A percentile compares a stretch with the other conserved stretches of the same genome.
Conservation (phyloP, 2,329 filamentous ascomycete species). For the Ambrosiella xylebori region DNA sequence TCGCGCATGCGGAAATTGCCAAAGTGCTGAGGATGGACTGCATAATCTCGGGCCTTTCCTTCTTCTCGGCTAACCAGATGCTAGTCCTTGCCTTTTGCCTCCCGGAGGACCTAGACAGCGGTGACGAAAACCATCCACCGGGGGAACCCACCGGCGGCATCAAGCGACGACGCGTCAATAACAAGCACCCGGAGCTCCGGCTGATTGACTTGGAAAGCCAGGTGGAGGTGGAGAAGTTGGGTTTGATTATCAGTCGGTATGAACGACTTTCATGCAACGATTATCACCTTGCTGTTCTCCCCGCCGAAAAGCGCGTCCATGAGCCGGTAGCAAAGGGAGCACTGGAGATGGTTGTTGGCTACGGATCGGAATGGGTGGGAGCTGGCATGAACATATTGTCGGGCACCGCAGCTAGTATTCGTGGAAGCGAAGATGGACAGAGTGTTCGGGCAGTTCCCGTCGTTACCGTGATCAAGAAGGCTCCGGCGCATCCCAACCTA, state of each 20-base stretch:
- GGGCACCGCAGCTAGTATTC: constrained; percentile 64
- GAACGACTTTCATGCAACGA: constrained; percentile 75
- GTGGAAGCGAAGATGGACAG: constrained; percentile 39
- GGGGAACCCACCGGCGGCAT: constrained; percentile 48
- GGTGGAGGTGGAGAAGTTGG: constrained; percentile 73
- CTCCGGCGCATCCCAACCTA: constrained; percentile 34
- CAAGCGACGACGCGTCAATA: constrained; percentile 51
- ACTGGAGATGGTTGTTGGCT: constrained; percentile 55
- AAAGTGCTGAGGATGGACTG: constrained; percentile 96
- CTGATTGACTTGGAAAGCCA: constrained; percentile 81
- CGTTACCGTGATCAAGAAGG: constrained; percentile 21
- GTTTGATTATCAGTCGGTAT: constrained; percentile 68
- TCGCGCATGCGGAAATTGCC: constrained; percentile 73
- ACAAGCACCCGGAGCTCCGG: constrained; percentile 71
- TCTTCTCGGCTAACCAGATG: constrained; percentile 85
- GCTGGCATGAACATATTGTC: constrained; percentile 66
- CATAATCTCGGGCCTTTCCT: constrained; percentile 88
- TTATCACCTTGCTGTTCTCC: constrained; percentile 76
- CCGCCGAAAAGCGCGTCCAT: constrained; percentile 38
- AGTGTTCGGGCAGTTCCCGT: neutral
- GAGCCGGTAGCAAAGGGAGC: constrained; percentile 41
- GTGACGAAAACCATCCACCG: constrained; percentile 17
- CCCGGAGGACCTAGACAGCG: constrained; percentile 50
- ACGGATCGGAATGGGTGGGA: constrained; percentile 71
- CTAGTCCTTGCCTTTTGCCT: constrained; percentile 82